Conservation (phyloP, 371 early-diverging fungal species). For the Coemansia sp. region DNA sequence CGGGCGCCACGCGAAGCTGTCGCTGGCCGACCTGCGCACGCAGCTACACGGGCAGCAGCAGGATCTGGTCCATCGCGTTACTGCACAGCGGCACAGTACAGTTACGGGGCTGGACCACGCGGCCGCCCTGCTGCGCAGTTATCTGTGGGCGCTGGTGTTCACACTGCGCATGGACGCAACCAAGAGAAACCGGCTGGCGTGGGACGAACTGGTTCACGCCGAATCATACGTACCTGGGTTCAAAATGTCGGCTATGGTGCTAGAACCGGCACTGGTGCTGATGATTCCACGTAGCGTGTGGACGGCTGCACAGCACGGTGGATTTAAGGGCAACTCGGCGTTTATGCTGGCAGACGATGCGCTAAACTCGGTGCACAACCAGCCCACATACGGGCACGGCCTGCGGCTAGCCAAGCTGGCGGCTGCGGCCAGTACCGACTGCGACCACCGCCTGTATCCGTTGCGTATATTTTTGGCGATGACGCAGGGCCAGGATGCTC, state of each 20-base stretch:
- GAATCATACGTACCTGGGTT: constrained; percentile 11
- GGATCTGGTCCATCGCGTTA: not conserved
- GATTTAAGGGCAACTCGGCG: constrained; percentile 25
- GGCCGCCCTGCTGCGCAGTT: constrained; percentile 17
- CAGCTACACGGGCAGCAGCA: constrained; percentile 19
- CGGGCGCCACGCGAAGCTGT: not conserved
- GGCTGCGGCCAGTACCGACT: not conserved
- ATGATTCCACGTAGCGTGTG: constrained; percentile 19
- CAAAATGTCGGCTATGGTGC: constrained; percentile 10
- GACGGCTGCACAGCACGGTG: constrained; percentile 16
- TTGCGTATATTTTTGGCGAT: constrained; percentile 21
- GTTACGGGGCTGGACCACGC: not conserved
- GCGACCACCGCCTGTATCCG: constrained; percentile 30
- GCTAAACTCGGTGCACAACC: not conserved
- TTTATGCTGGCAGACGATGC: constrained; percentile 28
- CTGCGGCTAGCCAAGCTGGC: not conserved
- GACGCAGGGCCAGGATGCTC: not conserved
- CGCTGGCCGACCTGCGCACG: constrained; percentile 2
- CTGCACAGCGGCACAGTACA: not conserved
- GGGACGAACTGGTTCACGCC: constrained; percentile 12
- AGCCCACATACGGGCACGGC: not conserved
- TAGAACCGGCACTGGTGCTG: constrained; percentile 30
- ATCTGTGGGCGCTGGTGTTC: constrained; percentile 30
- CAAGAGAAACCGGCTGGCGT: not conserved
- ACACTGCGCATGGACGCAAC: not conserved